Percentiles rank a stretch among this genome's conserved stretches.
Evolutionary conservation across 1,284 basidiomycete genomes (phyloP).

Genomic region (Malassezia furfur): DNA sequence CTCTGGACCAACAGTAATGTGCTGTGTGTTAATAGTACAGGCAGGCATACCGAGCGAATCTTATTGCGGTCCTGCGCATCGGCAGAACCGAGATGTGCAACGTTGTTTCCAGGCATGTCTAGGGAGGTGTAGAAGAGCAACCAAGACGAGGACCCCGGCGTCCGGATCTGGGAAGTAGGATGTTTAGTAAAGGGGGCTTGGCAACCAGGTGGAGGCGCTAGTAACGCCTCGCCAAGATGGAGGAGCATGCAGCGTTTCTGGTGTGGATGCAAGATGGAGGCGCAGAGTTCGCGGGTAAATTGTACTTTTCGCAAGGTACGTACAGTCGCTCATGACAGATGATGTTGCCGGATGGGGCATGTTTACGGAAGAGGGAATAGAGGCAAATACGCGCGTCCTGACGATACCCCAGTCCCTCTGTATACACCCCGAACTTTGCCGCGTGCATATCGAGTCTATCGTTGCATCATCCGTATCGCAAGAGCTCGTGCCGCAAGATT

Average conservation of each 20-base stretch:
- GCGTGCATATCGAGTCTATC: not conserved
- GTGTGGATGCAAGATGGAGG: not conserved
- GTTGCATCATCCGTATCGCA: not conserved
- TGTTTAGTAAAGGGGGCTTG: too few relatives aligned
- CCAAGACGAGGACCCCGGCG: too few relatives aligned
- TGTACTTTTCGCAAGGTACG: not conserved
- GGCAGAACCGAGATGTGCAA: constrained; percentile 8
- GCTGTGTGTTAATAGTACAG: not conserved
- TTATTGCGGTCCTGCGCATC: constrained; percentile 4
- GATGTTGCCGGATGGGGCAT: not conserved
- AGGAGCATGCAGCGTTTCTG: not conserved
- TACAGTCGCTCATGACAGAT: not conserved
- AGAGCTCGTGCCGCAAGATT: not conserved
- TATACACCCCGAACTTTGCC: not conserved
- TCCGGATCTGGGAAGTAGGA: too few relatives aligned
- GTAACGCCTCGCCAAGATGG: too few relatives aligned
- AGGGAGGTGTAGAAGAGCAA: too few relatives aligned
- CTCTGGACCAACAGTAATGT: constrained; percentile 14
- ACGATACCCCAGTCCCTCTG: not conserved
- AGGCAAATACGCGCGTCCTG: not conserved
- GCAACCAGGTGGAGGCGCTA: too few relatives aligned
- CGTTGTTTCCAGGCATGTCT: not conserved
- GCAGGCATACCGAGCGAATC: constrained; percentile 8
- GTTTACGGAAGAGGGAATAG: not conserved
- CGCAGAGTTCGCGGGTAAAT: not conserved